Conservation (phyloP, 176 grass and related monocot genomes). For the Juncus inflexus region DNA sequence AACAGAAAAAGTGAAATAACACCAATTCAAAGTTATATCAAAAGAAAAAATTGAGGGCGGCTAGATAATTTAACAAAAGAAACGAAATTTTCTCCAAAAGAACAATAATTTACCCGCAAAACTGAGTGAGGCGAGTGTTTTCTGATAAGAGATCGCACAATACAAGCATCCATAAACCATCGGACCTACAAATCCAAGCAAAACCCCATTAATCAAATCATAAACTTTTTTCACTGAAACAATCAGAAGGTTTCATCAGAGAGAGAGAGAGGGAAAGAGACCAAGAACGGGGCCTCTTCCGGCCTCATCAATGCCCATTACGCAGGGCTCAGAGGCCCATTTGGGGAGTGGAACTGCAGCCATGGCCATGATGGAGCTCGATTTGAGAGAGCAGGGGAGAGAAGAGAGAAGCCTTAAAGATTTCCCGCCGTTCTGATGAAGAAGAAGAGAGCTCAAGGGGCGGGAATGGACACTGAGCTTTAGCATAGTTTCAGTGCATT, state of each 20-base stretch:
- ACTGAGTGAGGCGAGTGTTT: conserved; percentile 68
- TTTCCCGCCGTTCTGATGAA: conserved; percentile 14
- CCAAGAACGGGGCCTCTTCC: conserved; percentile 48
- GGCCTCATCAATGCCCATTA: conserved; percentile 55
- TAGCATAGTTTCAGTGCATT: too few relatives aligned
- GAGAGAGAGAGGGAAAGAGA: neutral
- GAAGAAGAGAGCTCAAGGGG: too few relatives aligned
- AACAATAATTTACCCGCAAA: conserved; percentile 52
- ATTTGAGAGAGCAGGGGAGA: neutral
- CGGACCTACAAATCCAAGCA: conserved; percentile 41
- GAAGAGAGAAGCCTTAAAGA: conserved; percentile 2
- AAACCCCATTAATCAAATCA: neutral
- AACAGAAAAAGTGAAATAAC: too few relatives aligned
- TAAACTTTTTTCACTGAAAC: neutral
- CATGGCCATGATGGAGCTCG: conserved; percentile 20
- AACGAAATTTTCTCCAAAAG: neutral
- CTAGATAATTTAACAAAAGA: neutral
- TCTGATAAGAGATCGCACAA: conserved; percentile 61
- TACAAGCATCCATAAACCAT: conserved; percentile 98
- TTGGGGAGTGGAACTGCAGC: conserved; percentile 15
- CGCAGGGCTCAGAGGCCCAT: conserved; percentile 39
- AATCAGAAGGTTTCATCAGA: neutral
- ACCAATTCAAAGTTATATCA: neutral
- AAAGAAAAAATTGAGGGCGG: neutral
- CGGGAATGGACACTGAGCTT: too few relatives aligned